Evolutionary conservation across 306 rosid genomes (phyloP), one percentile per base, ranked within the genome.

Genomic region (Vicia faba): DNA sequence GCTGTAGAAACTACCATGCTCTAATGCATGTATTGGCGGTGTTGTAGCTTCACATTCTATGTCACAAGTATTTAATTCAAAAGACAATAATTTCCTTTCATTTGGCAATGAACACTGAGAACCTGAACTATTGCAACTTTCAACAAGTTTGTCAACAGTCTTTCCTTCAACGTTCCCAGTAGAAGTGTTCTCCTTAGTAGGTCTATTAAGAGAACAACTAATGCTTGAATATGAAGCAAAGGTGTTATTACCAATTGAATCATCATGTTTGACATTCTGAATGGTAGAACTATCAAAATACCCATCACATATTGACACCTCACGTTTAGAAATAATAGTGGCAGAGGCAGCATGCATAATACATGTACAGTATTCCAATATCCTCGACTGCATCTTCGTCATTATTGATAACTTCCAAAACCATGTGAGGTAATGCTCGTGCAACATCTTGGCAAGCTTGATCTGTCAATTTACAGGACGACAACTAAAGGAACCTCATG

Each of bases 401-500:
- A 23, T 40, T 66, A 16, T 53, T 70, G 78, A 88, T 84, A 49
- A 82, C 88, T 82, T 91, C 97, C 71, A 91, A 74, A 66, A 91
- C 96, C 49, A 91, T 51, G 19, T 19, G 77, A 11, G 97, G 97
- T 77, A 83, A 71, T 43, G 88, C 84, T 53, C 57, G 80, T 5
- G 96, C 89, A 76, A 91, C 73, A 70, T 80, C 91, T 68, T 23
- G 81, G 78, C 97, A 91, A 69, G 88, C 97, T 58, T 71, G 83
- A 38, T 49, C 86, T 16, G 93, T 79, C 73, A 91, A 66, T 11
- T 62, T 73, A 72, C 97, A 91, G 2, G 82, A 43, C 11, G 96
- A 91, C 96, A 91, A 88, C 97, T 96, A 91, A 41, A 91, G 86
- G 76, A 91, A 91, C 60, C 97, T 83, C 97, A 91, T 88, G 75